Conservation (phyloP, 768 basidiomycete species). For the Boletus rufocinnamomeus region DNA sequence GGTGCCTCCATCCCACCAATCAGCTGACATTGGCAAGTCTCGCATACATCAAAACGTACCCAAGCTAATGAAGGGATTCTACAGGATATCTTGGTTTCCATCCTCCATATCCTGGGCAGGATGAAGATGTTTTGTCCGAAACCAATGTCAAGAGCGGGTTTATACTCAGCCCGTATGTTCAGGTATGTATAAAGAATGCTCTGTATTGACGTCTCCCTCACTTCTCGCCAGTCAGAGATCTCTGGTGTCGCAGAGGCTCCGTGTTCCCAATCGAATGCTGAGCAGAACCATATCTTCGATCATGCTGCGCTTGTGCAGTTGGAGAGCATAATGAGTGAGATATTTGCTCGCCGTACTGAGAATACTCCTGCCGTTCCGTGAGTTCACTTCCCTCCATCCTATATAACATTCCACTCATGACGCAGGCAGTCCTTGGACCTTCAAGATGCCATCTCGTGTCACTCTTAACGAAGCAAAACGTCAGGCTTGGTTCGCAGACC, state of each 20-base stretch:
- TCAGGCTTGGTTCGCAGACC: slow-evolving; percentile 81
- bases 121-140: slow-evolving; percentile 72
- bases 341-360: slow-evolving; percentile 65
- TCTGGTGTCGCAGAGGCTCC: slow-evolving; percentile 18
- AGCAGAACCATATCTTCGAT: slow-evolving; percentile 50
- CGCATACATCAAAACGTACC: background rate
- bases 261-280: slow-evolving; percentile 14
- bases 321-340: slow-evolving; percentile 75
- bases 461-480: slow-evolving; percentile 79
- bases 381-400: slow-evolving; percentile 27
- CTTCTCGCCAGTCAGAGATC: slow-evolving; percentile 25
- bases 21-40: slow-evolving; percentile 67
- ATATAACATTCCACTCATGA: background rate
- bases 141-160: slow-evolving; percentile 69
- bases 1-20: slow-evolving; percentile 65
- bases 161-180: slow-evolving; percentile 50
- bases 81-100: slow-evolving; percentile 76
- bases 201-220: background rate
- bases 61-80: background rate
- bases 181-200: slow-evolving; percentile 44
- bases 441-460: slow-evolving; percentile 80
- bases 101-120: slow-evolving; percentile 72
- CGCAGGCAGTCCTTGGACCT: slow-evolving; percentile 51
- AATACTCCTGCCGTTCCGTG: slow-evolving; percentile 63
- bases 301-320: slow-evolving; percentile 56